These are phyloP conservation scores for Solanum sitiens DNA, from an alignment of 257 asterid genomes.

Conservation along the genomic window DNA sequence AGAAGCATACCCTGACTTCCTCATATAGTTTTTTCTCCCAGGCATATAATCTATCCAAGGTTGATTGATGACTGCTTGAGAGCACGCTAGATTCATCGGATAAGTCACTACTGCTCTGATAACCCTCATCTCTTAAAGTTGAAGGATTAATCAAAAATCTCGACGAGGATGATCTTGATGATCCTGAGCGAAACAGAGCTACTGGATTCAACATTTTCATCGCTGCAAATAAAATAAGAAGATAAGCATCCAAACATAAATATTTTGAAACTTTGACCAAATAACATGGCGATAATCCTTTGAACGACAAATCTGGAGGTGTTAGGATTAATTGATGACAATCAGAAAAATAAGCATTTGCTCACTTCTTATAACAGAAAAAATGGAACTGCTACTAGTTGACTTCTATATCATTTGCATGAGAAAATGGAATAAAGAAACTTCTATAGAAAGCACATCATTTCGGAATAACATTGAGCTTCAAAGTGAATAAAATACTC, in stretches of 20 bases:
- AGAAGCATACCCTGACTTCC: slow-evolving; percentile 81
- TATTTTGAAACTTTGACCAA: not conserved
- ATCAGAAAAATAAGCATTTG: not conserved
- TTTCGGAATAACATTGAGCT: not conserved
- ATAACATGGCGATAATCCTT: not conserved
- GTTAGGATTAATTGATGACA: not conserved
- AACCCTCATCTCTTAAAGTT: slow-evolving; percentile 48
- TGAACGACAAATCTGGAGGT: not conserved
- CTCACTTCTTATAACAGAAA: not conserved
- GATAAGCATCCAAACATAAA: not conserved
- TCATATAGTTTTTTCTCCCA: slow-evolving; percentile 97
- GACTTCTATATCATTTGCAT: not conserved
- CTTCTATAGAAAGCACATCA: not conserved
- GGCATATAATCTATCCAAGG: slow-evolving; percentile 71
- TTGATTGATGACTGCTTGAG: slow-evolving; percentile 80
- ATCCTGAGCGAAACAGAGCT: slow-evolving; percentile 66
- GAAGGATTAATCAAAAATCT: slow-evolving; percentile 53
- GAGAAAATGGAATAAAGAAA: not conserved
- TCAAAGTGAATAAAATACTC: not conserved
- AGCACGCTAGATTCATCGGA: slow-evolving; percentile 49
- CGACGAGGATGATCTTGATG: slow-evolving; percentile 74
- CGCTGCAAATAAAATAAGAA: slow-evolving; percentile 31
- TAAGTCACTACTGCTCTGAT: slow-evolving; percentile 55
- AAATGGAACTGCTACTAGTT: not conserved
- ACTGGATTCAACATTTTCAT: slow-evolving; percentile 87